Evolutionary conservation across 2,329 filamentous ascomycete genomes (phyloP), one percentile per base, ranked within the genome.

Genomic region (Elsinoe batatas): DNA sequence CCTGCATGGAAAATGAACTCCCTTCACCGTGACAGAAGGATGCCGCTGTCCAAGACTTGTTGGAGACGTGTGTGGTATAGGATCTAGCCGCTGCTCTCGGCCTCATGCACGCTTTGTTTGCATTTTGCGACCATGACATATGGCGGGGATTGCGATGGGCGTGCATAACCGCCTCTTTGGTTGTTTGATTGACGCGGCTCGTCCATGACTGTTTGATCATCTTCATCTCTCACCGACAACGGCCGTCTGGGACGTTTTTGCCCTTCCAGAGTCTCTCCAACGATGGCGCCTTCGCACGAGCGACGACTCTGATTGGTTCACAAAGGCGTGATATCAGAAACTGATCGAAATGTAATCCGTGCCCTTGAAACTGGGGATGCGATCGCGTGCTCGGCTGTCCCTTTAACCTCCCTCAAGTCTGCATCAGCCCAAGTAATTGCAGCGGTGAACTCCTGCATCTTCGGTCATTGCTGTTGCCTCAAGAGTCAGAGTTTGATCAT

Each of bases 141-240:
- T 5, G 7, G 44, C 44, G 22, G 43, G 43, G 11, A 11, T 50
- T n/a, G 30, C 46, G 46, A 50, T 50, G 33, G 15, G 26, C n/a
- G 30, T 51, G 47, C 47, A 51, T 36, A 17, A 22, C n/a, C 15
- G 5, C 32, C 17, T 35, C 47, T 35, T 15, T 38, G 32, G 47
- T 51, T 51, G 47, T 37, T 51, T 38, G 44, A 49, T 33, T 35
- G 44, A 35, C 44, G 30, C 44, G 44, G 26, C 44, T 37, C 32
- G 32, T 51, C 47, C n/a, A 51, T 51, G 47, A 51, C 47, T 33
- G 47, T 51, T 51, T 18, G 26, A 18, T 15, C 26, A 51, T 13
- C 47, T 35, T 51, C 47, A 51, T 51, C 47, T 51, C 47, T n/a
- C 32, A 33, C 13, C 26, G 47, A 36, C 47, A 51, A 51, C 47